A percentile compares a stretch with the other conserved stretches of the same genome.
Conservation (phyloP, 345 rosid genomes). For the Abelmoschus esculentus region DNA sequence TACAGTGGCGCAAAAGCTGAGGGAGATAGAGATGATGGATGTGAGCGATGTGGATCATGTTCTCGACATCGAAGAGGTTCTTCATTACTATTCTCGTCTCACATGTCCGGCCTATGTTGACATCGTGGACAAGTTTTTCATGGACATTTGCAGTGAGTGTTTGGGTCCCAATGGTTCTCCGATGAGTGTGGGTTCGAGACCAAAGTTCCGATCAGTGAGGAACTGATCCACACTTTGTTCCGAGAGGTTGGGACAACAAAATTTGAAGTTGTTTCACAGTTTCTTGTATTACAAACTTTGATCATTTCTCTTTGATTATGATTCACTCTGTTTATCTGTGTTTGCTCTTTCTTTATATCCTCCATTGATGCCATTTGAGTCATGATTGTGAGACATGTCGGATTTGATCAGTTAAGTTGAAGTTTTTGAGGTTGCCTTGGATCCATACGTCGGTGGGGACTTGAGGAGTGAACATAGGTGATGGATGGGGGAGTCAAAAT, state of each 20-base stretch:
- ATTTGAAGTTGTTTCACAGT: neutral
- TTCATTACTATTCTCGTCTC: constrained; percentile 68
- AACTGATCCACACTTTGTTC: neutral
- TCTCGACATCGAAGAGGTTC: constrained; percentile 63
- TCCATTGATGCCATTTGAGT: too few species aligned
- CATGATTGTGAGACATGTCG: too few species aligned
- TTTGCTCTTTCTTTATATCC: too few species aligned
- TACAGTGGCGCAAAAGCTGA: constrained; percentile 41
- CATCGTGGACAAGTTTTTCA: constrained; percentile 66
- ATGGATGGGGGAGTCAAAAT: too few species aligned
- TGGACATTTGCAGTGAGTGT: constrained; percentile 54
- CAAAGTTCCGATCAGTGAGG: constrained; percentile 11
- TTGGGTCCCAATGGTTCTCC: constrained; percentile 15
- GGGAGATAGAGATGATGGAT: constrained; percentile 65
- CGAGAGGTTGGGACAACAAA: neutral
- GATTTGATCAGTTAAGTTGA: too few species aligned
- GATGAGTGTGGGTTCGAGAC: constrained; percentile 15
- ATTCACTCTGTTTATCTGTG: neutral
- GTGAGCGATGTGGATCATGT: constrained; percentile 48
- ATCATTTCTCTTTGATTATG: too few species aligned
- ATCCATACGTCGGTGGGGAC: too few species aligned
- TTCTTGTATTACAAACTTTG: too few species aligned
- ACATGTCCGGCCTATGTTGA: constrained; percentile 60
- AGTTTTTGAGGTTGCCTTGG: too few species aligned
- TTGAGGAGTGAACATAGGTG: too few species aligned